Evolutionary conservation across 257 asterid genomes (phyloP).

Genomic region (Penstemon barbatus): DNA sequence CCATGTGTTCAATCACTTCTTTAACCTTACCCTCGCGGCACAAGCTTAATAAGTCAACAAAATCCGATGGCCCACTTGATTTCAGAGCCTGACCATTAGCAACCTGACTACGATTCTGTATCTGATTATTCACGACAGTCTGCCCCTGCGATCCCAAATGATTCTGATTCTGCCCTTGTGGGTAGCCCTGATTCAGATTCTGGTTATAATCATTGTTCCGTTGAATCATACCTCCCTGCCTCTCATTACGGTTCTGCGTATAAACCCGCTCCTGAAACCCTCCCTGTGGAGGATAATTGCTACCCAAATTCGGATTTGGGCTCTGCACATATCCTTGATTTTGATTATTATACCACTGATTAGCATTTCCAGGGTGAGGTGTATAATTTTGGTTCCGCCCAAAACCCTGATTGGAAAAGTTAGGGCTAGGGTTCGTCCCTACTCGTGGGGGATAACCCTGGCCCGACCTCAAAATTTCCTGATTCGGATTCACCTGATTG

Average conservation of each 20-base stretch:
- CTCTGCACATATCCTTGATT: slow-evolving; percentile 41
- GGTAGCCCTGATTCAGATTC: slow-evolving; percentile 24
- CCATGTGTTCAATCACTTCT: slow-evolving; percentile 83
- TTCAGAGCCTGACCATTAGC: slow-evolving; percentile 30
- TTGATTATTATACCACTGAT: slow-evolving; percentile 37
- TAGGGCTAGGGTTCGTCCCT: slow-evolving; percentile 31
- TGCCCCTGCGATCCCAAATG: slow-evolving; percentile 35
- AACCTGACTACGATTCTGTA: slow-evolving; percentile 42
- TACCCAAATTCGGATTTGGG: slow-evolving; percentile 31
- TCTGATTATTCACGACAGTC: slow-evolving; percentile 34
- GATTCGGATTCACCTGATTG: slow-evolving; percentile 38
- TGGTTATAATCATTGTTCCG: slow-evolving; percentile 32
- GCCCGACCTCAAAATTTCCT: slow-evolving; percentile 33
- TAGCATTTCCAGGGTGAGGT: slow-evolving; percentile 36
- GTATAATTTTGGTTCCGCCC: slow-evolving; percentile 41
- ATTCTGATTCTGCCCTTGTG: slow-evolving; percentile 28
- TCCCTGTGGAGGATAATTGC: slow-evolving; percentile 44
- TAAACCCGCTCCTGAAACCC: slow-evolving; percentile 47
- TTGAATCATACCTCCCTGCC: slow-evolving; percentile 40
- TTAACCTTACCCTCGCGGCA: slow-evolving; percentile 74
- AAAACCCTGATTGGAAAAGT: slow-evolving; percentile 41
- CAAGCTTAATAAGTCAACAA: slow-evolving; percentile 54
- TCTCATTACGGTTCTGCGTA: slow-evolving; percentile 33
- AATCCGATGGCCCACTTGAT: slow-evolving; percentile 25
- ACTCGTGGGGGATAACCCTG: slow-evolving; percentile 29